Conservation (phyloP, 2,329 filamentous ascomycete species). For the Sordariomycetes sp. region DNA sequence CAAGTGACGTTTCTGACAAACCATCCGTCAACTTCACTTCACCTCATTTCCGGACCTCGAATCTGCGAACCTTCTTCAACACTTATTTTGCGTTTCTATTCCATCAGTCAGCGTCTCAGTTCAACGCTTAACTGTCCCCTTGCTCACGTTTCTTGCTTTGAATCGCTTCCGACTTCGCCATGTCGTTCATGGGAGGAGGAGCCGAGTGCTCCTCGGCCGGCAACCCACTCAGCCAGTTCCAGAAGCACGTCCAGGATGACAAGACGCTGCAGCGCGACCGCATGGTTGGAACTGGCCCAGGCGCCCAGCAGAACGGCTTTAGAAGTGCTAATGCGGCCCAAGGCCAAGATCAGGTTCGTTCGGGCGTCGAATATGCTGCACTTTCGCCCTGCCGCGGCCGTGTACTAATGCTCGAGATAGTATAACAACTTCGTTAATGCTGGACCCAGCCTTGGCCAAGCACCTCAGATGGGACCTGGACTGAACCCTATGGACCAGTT, state of each 20-base stretch:
- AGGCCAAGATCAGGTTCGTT: constrained; percentile 59
- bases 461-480: constrained; percentile 41
- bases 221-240: constrained; percentile 94
- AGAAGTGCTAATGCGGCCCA: constrained; percentile 64
- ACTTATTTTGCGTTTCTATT: no score
- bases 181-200: constrained; percentile 93
- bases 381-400: neutral
- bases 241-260: constrained; percentile 94
- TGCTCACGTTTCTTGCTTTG: neutral
- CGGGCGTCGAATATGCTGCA: neutral
- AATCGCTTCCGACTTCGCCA: constrained; percentile 27
- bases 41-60: neutral
- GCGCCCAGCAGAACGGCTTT: constrained; percentile 66
- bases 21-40: neutral
- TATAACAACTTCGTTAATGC: constrained; percentile 90
- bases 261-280: constrained; percentile 89
- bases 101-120: no score
- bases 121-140: neutral
- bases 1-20: neutral
- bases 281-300: constrained; percentile 65
- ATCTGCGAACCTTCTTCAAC: no score
- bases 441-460: constrained; percentile 48
- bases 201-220: constrained; percentile 94
- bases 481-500: constrained; percentile 39
- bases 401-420: constrained; percentile 52